Base-by-base conservation (phyloP, 2,329 filamentous ascomycete species). In the Penicillium brevicompactum region DNA sequence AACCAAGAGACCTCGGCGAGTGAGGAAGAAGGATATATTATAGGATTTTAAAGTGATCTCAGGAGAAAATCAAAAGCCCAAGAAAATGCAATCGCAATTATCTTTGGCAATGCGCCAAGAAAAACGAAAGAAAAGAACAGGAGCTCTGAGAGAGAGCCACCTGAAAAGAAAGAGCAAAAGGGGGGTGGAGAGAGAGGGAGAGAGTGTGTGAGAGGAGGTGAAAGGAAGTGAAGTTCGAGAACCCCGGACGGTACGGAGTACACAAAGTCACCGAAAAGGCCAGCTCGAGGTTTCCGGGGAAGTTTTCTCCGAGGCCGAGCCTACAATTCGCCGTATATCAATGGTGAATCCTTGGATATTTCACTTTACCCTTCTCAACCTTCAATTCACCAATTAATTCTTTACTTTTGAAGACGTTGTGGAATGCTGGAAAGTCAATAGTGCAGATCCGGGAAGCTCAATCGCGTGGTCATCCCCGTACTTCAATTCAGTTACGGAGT, bases 231-330 rank as follows among this genome's bases (percentile, higher is more conserved):
- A 57, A 56, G 40, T 57, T 63, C 55, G 50, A 62, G 63, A 63
- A 55, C 61, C 62, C 60, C 64, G 55, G 58, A 62, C 38, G 48
- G 61, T 64, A 18, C 18, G 18, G 18, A 18, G 18, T 18, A 60
- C 61, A 64, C 62, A 64, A 64, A 37, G 34, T 37, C 34, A 57
- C 55, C 45, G 61, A 62, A 62, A 63, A 65, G 63, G 63, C 61
- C 63, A 65, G 58, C 55, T 64, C 60, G 63, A 65, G 38, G 59
- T 55, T 58, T 64, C 61, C 61, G 62, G 63, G 63, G 61, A 49
- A 47, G 59, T 62, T 65, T 65, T 65, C 60, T 64, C 63, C 63
- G 61, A 56, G 51, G 38, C 63, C 63, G 60, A 42, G 16, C 30
- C 18, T 58, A 56, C 40, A 18, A 11, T 31, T 44, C 22, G 21